Conservation (phyloP, 257 asterid species). For the Echium plantagineum region DNA sequence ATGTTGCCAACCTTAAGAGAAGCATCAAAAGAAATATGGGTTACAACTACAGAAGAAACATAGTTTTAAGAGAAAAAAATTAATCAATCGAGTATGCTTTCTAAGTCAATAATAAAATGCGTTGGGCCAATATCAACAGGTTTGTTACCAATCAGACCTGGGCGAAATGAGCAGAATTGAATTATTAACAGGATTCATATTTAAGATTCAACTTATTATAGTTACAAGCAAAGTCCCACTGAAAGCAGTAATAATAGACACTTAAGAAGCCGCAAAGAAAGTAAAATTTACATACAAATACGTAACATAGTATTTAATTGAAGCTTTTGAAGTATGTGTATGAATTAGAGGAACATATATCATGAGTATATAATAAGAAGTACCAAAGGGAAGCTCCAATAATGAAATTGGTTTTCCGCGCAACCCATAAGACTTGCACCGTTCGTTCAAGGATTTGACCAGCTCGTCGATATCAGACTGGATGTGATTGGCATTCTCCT, state of each 20-base stretch:
- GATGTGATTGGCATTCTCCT: slow-evolving; percentile 68
- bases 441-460: slow-evolving; percentile 70
- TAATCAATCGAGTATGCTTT: not conserved
- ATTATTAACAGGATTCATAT: not conserved
- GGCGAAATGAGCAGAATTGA: not conserved
- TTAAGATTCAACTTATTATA: not conserved
- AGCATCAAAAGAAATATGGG: not conserved
- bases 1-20: slow-evolving; percentile 81
- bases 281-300: not conserved
- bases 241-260: not conserved
- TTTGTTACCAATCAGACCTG: not conserved
- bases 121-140: not conserved
- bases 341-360: not conserved
- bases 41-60: not conserved
- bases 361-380: not conserved
- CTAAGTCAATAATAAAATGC: not conserved
- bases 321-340: too few species aligned
- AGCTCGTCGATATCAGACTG: slow-evolving; percentile 78
- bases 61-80: too few species aligned
- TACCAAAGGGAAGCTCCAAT: slow-evolving; percentile 90
- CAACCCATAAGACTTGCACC: slow-evolving; percentile 91
- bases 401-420: slow-evolving; percentile 84
- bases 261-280: not conserved
- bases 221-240: not conserved
- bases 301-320: slow-evolving; percentile 11